Conservation (phyloP, 2,329 filamentous ascomycete species). For the Colletotrichum lupini region DNA sequence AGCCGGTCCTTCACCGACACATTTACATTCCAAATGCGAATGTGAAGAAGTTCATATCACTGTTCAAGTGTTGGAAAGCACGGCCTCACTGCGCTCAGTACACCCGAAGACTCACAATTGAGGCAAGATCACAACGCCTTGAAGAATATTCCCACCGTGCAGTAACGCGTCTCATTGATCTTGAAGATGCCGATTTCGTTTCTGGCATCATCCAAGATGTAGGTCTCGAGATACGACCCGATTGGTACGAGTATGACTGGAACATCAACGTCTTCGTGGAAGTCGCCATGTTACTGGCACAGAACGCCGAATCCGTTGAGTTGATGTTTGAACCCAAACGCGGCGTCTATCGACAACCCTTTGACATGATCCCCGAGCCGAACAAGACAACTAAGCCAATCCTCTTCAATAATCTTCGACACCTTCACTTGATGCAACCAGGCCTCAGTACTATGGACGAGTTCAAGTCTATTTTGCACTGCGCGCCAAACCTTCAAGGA, state of each 20-base stretch:
- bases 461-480: slow-evolving; percentile 13
- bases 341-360: slow-evolving; percentile 21
- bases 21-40: slow-evolving; percentile 9
- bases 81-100: slow-evolving; percentile 11
- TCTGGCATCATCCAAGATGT: not conserved
- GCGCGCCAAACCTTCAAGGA: slow-evolving; percentile 5
- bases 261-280: slow-evolving; percentile 19
- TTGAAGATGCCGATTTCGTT: slow-evolving; percentile 2
- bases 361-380: slow-evolving; percentile 6
- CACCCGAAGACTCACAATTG: slow-evolving; percentile 4
- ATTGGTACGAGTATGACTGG: slow-evolving; percentile 20
- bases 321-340: not conserved
- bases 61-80: slow-evolving; percentile 14
- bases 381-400: not conserved
- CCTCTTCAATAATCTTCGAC: not conserved
- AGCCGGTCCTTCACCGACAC: slow-evolving; percentile 10
- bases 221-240: not conserved
- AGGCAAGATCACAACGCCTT: not conserved
- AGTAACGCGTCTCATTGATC: not conserved
- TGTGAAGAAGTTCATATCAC: not conserved
- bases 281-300: slow-evolving; percentile 9
- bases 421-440: slow-evolving; percentile 11
- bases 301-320: not conserved
- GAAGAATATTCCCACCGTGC: not conserved
- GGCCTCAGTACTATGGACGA: slow-evolving; percentile 1